Evolutionary conservation across 2,329 filamentous ascomycete genomes (phyloP), one percentile per base, ranked within the genome.

Genomic region (Cadophora gregata): DNA sequence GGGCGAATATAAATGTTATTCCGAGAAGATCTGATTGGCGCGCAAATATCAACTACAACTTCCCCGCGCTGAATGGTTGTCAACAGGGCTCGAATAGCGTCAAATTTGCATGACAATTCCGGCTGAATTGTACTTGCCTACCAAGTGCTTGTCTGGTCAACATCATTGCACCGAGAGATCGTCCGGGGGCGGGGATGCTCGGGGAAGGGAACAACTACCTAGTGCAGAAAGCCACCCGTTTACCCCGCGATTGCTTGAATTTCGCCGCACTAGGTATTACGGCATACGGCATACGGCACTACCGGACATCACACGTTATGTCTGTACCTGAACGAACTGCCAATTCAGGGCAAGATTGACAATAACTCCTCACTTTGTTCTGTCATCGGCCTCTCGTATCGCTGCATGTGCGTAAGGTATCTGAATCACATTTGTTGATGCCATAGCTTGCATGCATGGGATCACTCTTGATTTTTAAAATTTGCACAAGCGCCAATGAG

Each of bases 271-370:
- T 45, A 19, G 9, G 27, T 36, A 36, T 36, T 38, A 33, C 60
- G n/a, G n/a, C 14, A 1, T 42, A 42, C 29, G 61, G 33, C 8
- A 50, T 25, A 29, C 61, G 24, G 31, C 61, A 59, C 63, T 45
- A 19, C 21, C 14, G n/a, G 31, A 33, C 53, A 53, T 55, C 47
- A 53, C 45, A 60, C 55, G 38, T 56, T 65, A 48, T 58, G 38
- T 55, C 42, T 42, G 63, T 62, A 63, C 66, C 47, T 68, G 63
- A 61, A 48, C 29, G 36, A 63, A n/a, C 51, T 67, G 55, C 62
- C 56, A n/a, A 19, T 63, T 60, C 25, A 50, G 62, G 69, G 55
- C 65, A 69, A 42, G 62, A 68, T 68, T 65, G 36, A 50, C 63
- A 27, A 21, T n/a, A 27, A 31, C 33, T 56, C 59, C 61, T 61